Evolutionary conservation across 2,329 filamentous ascomycete species (phyloP).

Genomic region (Fusarium dimerum): DNA sequence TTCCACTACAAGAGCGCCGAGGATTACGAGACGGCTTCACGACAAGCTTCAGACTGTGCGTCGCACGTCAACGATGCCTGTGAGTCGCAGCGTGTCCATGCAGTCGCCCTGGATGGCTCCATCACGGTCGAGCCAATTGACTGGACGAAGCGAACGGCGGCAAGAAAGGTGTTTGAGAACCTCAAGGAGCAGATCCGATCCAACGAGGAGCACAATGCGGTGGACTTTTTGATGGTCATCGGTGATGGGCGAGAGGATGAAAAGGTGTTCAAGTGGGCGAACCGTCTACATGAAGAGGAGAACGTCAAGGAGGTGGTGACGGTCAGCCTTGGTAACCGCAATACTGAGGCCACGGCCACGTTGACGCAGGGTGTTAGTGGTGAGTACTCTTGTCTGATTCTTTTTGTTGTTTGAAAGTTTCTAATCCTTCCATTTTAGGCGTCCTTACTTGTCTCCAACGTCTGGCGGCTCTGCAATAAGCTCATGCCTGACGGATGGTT

Average conservation of each 20-base stretch:
- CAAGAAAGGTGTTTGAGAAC: constrained; percentile 69
- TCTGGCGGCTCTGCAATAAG: constrained; percentile 32
- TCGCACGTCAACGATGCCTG: constrained; percentile 96
- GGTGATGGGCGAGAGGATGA: constrained; percentile 94
- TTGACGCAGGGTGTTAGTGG: constrained; percentile 90
- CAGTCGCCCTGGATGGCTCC: constrained; percentile 76
- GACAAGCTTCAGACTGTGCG: constrained; percentile 85
- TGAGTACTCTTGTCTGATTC: constrained; percentile 43
- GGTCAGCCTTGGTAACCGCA: constrained; percentile 82
- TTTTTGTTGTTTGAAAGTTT: not conserved
- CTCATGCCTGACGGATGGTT: too few species aligned
- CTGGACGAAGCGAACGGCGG: constrained; percentile 86
- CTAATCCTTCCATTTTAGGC: constrained; percentile 30
- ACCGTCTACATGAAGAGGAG: constrained; percentile 63
- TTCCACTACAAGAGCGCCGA: constrained; percentile 88
- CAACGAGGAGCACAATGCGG: constrained; percentile 37
- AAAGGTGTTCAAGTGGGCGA: constrained; percentile 92
- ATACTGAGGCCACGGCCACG: constrained; percentile 83
- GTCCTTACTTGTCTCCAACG: constrained; percentile 46
- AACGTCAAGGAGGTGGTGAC: constrained; percentile 73
- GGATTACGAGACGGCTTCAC: constrained; percentile 71
- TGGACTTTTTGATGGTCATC: constrained; percentile 87
- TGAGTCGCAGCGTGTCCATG: constrained; percentile 79
- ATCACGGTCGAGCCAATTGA: constrained; percentile 83
- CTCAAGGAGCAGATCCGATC: constrained; percentile 43